A percentile compares a stretch with the other conserved stretches of the same genome.
phyloP scores from a whole-genome alignment of 306 rosid genomes.

The Sesbania bispinosa region DNA sequence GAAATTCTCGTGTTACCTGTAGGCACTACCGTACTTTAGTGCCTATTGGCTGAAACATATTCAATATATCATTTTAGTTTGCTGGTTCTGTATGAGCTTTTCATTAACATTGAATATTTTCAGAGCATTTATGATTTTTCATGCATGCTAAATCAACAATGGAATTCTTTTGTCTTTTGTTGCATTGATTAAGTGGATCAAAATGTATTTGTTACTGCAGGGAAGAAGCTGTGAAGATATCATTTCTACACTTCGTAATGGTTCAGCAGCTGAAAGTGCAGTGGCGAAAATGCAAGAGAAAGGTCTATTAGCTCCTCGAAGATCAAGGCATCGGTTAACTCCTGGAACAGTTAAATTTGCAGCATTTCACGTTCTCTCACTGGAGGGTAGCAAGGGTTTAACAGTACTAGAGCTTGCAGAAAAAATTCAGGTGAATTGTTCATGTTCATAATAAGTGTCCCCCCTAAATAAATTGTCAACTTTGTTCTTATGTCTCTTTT shows the following conservation, averaged over 20 bases:
- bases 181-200: slow-evolving; percentile 13
- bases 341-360: slow-evolving; percentile 99
- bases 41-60: background rate
- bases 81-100: background rate
- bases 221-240: slow-evolving; percentile 70
- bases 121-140: background rate
- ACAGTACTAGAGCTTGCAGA: slow-evolving; percentile 96
- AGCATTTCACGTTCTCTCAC: slow-evolving; percentile 94
- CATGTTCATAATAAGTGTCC: no score
- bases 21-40: slow-evolving; percentile 11
- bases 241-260: slow-evolving; percentile 83
- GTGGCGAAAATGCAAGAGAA: slow-evolving; percentile 84
- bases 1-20: background rate
- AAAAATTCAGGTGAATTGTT: slow-evolving; percentile 84
- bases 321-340: slow-evolving; percentile 93
- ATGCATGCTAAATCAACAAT: background rate
- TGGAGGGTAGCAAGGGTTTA: slow-evolving; percentile 83
- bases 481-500: slow-evolving; percentile 1
- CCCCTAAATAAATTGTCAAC: background rate
- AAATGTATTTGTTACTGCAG: slow-evolving; percentile 42
- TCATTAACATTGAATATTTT: no score
- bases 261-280: slow-evolving; percentile 93
- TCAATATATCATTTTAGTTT: slow-evolving; percentile 1
- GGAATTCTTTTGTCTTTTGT: background rate
- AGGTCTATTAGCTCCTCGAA: slow-evolving; percentile 85